Conservation (phyloP, 2,329 filamentous ascomycete genomes). For the Achaetomium macrosporum region DNA sequence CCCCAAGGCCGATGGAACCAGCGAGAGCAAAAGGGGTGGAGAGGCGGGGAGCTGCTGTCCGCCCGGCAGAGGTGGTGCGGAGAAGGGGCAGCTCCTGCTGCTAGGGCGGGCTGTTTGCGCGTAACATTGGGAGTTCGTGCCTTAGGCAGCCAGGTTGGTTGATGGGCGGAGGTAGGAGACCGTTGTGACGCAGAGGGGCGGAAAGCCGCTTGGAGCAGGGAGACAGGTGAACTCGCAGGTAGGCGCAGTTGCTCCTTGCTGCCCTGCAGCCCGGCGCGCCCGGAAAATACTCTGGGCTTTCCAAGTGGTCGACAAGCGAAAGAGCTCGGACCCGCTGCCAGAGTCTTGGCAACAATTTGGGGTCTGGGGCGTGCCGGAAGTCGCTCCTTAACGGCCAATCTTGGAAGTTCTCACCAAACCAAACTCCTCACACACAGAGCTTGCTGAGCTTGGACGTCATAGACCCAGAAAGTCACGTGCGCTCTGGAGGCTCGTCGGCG, state of each 20-base stretch:
- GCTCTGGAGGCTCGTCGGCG: background rate
- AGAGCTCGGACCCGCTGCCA: constrained; percentile 14
- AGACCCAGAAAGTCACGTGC: background rate
- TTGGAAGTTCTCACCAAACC: background rate
- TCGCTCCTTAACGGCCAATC: background rate
- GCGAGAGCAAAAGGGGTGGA: constrained; percentile 10
- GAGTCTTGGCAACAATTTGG: background rate
- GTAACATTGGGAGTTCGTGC: constrained; percentile 3
- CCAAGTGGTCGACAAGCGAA: constrained; percentile 13
- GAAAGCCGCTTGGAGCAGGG: background rate
- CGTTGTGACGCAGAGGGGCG: too few relatives aligned
- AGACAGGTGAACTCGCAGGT: too few relatives aligned
- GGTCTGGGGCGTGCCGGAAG: background rate
- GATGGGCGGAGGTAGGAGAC: too few relatives aligned
- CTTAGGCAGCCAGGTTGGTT: background rate
- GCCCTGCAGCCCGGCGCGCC: background rate
- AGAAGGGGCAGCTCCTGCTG: constrained; percentile 19
- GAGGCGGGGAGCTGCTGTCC: constrained; percentile 3
- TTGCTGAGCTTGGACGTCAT: background rate
- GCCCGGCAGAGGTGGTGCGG: constrained; percentile 13
- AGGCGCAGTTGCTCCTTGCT: too few relatives aligned
- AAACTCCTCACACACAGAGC: too few relatives aligned
- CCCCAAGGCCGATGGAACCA: constrained; percentile 7
- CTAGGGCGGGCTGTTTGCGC: constrained; percentile 7
- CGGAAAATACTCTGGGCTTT: constrained; percentile 4